Base-by-base conservation (phyloP, 2,329 filamentous ascomycete genomes). In the Sclerotinia trifoliorum region DNA sequence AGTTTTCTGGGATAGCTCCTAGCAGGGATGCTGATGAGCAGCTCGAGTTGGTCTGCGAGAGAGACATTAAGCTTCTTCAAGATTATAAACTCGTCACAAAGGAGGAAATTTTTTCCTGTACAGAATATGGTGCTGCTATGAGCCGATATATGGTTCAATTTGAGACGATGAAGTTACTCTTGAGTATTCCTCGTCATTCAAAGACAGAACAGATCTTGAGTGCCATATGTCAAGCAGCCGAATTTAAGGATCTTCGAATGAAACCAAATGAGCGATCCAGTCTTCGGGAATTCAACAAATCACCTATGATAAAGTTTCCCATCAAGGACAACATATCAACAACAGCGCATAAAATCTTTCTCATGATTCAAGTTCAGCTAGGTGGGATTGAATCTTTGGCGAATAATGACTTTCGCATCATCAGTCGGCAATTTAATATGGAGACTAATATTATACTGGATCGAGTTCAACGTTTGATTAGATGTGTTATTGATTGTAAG, bases 121-220 rank as follows among this genome's bases (percentile, higher is more conserved):
- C 91, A 0, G 86, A 89, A 61, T 92, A 90, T 74, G 92, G 92
- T 1, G 84, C 90, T 67, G 89, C 90, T 5, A 96, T 96, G 92
- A 90, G 92, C 55, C 86, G 87, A 60, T 96, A 94, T 77, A 94
- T 92, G 80, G 81, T 95, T 3, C 86, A 86, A 29, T 94, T 94
- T 73, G 84, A 90, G 49, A 95, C 92, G 0, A 96, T 95, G 91
- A 89, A 88, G 73, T 77, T 82, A 1, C 82, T 96, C 19, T 79
- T 94, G 55, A 81, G 81, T 0, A 81, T 95, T 65, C 84, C 85
- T n/a, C 78, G 80, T 1, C 85, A 83, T 52, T 84, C 88, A 0
- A 86, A 84, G 10, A 81, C 89, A 8, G 88, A 88, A 42, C 85
- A 91, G 55, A 87, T 94, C 74, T 90, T 93, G 80, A 80, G 85